phyloP scores from a whole-genome alignment of 352 stramenopile genomes.

The Aphanomyces invadans region DNA sequence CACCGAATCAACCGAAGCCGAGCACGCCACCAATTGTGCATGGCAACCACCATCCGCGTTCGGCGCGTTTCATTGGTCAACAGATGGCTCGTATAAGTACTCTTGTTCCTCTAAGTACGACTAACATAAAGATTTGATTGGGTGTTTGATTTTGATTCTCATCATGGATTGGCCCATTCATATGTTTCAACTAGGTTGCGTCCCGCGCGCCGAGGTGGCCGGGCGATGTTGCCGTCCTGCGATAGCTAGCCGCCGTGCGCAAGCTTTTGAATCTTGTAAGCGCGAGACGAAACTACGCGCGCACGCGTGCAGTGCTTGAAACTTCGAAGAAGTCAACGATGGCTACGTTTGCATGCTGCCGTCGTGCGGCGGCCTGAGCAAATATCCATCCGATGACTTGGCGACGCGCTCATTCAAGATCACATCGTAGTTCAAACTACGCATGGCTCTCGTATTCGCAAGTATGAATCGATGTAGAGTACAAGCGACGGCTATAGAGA shows the following conservation, averaged over 20 bases:
- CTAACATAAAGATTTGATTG: not conserved
- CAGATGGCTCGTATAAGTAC: not conserved
- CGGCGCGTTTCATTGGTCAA: not conserved
- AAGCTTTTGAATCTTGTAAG: no score
- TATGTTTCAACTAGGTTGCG: no score
- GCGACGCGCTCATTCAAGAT: not conserved
- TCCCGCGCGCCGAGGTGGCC: no score
- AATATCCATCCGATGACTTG: not conserved
- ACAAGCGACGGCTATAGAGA: not conserved
- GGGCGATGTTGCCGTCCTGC: no score
- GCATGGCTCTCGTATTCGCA: not conserved
- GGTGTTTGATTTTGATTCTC: not conserved
- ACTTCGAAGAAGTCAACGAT: not conserved
- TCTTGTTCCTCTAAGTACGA: not conserved
- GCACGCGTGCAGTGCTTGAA: no score
- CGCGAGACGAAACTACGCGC: no score
- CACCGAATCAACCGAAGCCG: not conserved
- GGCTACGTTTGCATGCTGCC: not conserved
- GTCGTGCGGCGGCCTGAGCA: not conserved
- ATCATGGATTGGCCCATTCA: not conserved
- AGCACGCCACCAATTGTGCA: slow-evolving; percentile 18
- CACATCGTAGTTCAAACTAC: not conserved
- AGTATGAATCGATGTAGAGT: not conserved
- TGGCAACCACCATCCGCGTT: slow-evolving; percentile 5
- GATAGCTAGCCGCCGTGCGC: no score